These are phyloP conservation scores for Camelina laxa DNA, from an alignment of 345 rosid genomes.

Conservation along the genomic window DNA sequence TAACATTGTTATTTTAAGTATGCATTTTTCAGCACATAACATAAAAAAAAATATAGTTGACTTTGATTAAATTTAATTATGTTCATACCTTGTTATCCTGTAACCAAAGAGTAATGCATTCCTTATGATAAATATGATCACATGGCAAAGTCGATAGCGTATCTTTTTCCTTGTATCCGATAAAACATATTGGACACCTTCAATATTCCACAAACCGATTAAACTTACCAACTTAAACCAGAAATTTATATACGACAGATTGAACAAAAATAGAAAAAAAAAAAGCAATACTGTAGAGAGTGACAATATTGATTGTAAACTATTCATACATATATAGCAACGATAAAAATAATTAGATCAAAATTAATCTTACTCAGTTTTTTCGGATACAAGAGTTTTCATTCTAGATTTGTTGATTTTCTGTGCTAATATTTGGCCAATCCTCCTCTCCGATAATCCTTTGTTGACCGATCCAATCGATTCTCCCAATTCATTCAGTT, in stretches of 20 bases:
- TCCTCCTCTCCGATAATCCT: constrained; percentile 30
- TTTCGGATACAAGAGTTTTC: not conserved
- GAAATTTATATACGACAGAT: not conserved
- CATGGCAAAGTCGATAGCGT: constrained; percentile 24
- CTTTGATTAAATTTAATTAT: not conserved
- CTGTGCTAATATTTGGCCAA: constrained; percentile 10
- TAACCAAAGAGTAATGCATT: constrained; percentile 11
- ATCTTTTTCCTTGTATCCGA: not conserved
- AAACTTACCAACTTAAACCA: not conserved
- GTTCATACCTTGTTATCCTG: constrained; percentile 3
- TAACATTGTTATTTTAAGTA: not conserved
- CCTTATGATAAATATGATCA: constrained; percentile 9
- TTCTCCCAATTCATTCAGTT: constrained; percentile 29
- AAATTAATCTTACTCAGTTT: constrained; percentile 5
- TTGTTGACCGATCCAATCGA: constrained; percentile 31
- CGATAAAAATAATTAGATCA: not conserved
- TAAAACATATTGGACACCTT: constrained; percentile 22
- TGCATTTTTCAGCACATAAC: not conserved
- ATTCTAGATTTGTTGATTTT: not conserved
- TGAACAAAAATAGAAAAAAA: not conserved
- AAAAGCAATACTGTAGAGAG: not conserved
- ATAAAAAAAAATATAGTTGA: not conserved
- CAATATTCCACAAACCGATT: not conserved
- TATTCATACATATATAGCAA: not conserved
- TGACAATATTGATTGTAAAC: not conserved